phyloP scores from a whole-genome alignment of 176 grass and related monocot species.

The Oryza officinalis region DNA sequence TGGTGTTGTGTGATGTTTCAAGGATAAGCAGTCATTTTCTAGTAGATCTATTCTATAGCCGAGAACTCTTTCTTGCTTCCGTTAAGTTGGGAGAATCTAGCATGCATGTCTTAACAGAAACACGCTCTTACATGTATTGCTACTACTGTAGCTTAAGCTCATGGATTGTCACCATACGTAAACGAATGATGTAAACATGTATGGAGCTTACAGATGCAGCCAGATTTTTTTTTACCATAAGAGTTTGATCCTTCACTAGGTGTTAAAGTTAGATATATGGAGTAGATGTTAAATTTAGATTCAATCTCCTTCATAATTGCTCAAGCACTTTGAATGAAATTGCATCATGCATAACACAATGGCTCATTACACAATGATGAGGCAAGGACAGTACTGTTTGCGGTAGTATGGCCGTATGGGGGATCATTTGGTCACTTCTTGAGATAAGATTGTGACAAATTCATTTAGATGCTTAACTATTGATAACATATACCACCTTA shows the following conservation, averaged over 20 bases:
- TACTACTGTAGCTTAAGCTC: neutral
- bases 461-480: constrained; percentile 4
- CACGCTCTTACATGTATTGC: neutral
- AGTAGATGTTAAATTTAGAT: neutral
- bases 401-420: neutral
- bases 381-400: neutral
- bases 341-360: neutral
- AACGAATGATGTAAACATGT: neutral
- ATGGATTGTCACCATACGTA: neutral
- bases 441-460: neutral
- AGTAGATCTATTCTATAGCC: constrained; percentile 14
- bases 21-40: constrained; percentile 26
- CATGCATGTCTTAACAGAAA: constrained; percentile 19
- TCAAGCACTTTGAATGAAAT: neutral
- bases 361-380: neutral
- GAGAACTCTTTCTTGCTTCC: constrained; percentile 3
- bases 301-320: neutral
- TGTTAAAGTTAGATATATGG: neutral
- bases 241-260: neutral
- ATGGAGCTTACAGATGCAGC: neutral
- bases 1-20: constrained; percentile 18
- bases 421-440: neutral
- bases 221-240: neutral
- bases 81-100: neutral
- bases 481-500: neutral